A percentile compares a stretch with the other conserved stretches of the same genome.
Evolutionary conservation across 2,329 filamentous ascomycete species (phyloP).

Genomic region (Colletotrichum neosansevieriae): DNA sequence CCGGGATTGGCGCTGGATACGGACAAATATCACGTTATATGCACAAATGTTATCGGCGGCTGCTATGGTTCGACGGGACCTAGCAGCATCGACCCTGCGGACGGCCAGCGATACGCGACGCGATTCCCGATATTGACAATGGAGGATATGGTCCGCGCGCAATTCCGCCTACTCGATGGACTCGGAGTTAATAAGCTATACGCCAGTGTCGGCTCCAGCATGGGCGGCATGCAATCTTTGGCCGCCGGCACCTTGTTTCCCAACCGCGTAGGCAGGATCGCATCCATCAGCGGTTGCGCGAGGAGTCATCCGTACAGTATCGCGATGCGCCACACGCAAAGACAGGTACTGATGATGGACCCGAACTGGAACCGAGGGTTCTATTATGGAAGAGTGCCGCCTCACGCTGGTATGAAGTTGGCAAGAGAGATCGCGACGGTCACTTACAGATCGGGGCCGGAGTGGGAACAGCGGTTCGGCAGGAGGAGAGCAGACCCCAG

Average conservation of each 20-base stretch:
- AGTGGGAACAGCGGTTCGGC: constrained; percentile 97
- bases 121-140: constrained; percentile 95
- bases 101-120: constrained; percentile 90
- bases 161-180: constrained; percentile 87
- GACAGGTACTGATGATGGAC: constrained; percentile 99
- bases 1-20: constrained; percentile 88
- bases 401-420: constrained; percentile 97
- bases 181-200: constrained; percentile 84
- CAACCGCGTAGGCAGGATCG: constrained; percentile 82
- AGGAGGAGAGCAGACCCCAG: constrained; percentile 85
- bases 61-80: constrained; percentile 97
- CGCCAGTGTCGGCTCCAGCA: constrained; percentile 94
- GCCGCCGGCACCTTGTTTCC: constrained; percentile 88
- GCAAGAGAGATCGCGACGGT: constrained; percentile 97
- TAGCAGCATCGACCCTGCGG: constrained; percentile 86
- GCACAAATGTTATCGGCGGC: constrained; percentile 95
- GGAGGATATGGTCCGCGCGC: constrained; percentile 96
- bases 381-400: constrained; percentile 90
- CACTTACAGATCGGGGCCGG: constrained; percentile 94
- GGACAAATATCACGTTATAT: constrained; percentile 91
- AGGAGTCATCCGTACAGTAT: constrained; percentile 97
- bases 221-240: constrained; percentile 98
- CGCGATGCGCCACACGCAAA: constrained; percentile 97
- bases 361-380: constrained; percentile 96
- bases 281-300: constrained; percentile 93